Conservation (phyloP, 495 filamentous ascomycete species). For the Oleoguttula mirabilis region DNA sequence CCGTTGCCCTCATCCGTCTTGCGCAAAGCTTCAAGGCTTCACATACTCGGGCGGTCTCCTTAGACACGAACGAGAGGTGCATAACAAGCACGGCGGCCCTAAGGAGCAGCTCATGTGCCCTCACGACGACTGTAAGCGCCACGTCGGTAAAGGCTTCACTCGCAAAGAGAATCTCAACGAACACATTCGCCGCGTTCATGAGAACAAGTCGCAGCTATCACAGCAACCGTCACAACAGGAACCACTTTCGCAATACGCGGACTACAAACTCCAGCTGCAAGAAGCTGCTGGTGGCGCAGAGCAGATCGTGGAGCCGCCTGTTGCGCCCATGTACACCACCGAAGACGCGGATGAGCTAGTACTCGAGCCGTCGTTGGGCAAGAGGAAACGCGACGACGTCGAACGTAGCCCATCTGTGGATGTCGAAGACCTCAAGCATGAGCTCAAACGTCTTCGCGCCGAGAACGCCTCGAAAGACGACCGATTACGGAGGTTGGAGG, state of each 20-base stretch:
- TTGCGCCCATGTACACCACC: conserved; percentile 4
- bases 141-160: conserved; percentile 65
- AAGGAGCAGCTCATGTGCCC: conserved; percentile 71
- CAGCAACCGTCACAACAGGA: conserved; percentile 30
- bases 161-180: conserved; percentile 81
- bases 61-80: conserved; percentile 82
- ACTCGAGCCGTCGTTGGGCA: conserved; percentile 31
- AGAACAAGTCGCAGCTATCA: conserved; percentile 13
- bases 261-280: not conserved
- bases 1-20: conserved; percentile 61
- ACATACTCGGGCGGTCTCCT: conserved; percentile 83
- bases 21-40: conserved; percentile 83
- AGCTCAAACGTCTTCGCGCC: conserved; percentile 36
- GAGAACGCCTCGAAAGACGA: conserved; percentile 20
- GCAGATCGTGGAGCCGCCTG: conserved; percentile 27
- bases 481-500: conserved; percentile 22
- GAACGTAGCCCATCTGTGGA: too few relatives aligned
- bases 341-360: not conserved
- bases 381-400: conserved; percentile 28
- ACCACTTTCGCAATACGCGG: not conserved
- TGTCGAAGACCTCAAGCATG: conserved; percentile 42
- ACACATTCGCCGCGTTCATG: conserved; percentile 64
- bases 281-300: not conserved
- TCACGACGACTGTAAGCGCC: conserved; percentile 65
- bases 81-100: conserved; percentile 72